These are phyloP conservation scores for Rhizopogon rudus DNA, from an alignment of 768 basidiomycete genomes.

Conservation along the genomic window DNA sequence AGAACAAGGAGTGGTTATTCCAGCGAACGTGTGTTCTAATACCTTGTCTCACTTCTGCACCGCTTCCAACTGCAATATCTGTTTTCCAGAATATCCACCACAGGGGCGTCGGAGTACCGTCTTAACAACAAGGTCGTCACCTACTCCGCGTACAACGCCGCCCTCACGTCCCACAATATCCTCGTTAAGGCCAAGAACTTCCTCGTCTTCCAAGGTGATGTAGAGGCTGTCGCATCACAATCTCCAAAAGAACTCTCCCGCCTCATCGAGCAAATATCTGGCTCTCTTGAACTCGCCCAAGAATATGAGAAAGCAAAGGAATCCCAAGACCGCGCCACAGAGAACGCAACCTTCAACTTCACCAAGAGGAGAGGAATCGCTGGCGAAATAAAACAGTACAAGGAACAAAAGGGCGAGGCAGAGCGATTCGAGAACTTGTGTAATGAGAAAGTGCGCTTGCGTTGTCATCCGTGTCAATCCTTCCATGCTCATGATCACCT, in stretches of 20 bases:
- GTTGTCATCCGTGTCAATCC: not conserved
- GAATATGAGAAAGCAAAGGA: conserved; percentile 90
- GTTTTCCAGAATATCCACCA: conserved; percentile 68
- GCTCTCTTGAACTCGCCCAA: conserved; percentile 81
- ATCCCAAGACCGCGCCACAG: conserved; percentile 85
- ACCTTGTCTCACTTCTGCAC: not conserved
- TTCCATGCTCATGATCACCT: conserved; percentile 5
- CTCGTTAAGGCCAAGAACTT: conserved; percentile 99
- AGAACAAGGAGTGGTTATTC: conserved; percentile 83
- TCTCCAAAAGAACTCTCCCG: conserved; percentile 84
- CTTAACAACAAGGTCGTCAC: conserved; percentile 79
- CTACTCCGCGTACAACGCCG: conserved; percentile 84
- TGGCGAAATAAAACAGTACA: conserved; percentile 95
- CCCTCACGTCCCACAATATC: conserved; percentile 86
- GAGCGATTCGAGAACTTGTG: conserved; percentile 79
- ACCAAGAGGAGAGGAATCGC: conserved; percentile 90
- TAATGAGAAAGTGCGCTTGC: conserved; percentile 57
- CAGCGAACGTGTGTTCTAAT: conserved; percentile 75
- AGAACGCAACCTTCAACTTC: conserved; percentile 92
- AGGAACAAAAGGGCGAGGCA: conserved; percentile 93
- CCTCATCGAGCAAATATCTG: conserved; percentile 94
- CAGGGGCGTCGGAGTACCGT: conserved; percentile 87
- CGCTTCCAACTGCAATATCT: not conserved
- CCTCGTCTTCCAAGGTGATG: conserved; percentile 98
- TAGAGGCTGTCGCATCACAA: conserved; percentile 95